Evolutionary conservation across 2,329 filamentous ascomycete species (phyloP), one percentile per base, ranked within the genome.

Genomic region (Dothiorella sarmentorum): DNA sequence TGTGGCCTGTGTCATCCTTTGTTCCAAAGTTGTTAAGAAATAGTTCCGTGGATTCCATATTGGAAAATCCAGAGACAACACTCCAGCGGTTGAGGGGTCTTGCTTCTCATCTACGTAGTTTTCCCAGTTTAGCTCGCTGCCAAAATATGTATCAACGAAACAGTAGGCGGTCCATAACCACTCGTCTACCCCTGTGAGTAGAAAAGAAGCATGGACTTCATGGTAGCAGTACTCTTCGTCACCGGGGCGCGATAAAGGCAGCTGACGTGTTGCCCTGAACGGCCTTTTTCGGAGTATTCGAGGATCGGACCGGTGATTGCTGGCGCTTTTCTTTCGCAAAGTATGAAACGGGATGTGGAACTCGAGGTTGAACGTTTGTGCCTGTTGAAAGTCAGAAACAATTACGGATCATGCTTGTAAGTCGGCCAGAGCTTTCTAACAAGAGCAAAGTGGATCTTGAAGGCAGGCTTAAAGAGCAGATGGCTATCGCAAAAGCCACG

Each of bases 101-200:
- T 17, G 24, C 7, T 5, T 7, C 3, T 27, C 15, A 17, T n/a
- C 15, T 2, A 59, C n/a, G 10, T 59, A 55, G 4, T 47, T 38
- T 33, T 37, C 33, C 18, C 29, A 31, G 2, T 43, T n/a, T 2
- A 17, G 7, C n/a, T 59, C 44, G 20, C 17, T 45, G 10, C 59
- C 59, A n/a, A 53, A 61, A 24, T 53, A 61, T 4, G 59, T 59
- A n/a, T 61, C 59, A 26, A 59, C 43, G n/a, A 60, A 61, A 22
- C 59, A 61, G 35, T 61, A 61, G 5, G 56, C 22, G 4, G 59
- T 53, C 59, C 59, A 61, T 17, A 59, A 13, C 59, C 59, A 61
- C 29, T 61, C 59, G 55, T 61, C 59, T 6, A 59, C 17, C 6
- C 59, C 59, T 17, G 38, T 45, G 2, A 61, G 26, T 2, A 61